Evolutionary conservation across 2,329 filamentous ascomycete genomes (phyloP), one percentile per base, ranked within the genome.

Genomic region (Neofusicoccum kwambonambiense): DNA sequence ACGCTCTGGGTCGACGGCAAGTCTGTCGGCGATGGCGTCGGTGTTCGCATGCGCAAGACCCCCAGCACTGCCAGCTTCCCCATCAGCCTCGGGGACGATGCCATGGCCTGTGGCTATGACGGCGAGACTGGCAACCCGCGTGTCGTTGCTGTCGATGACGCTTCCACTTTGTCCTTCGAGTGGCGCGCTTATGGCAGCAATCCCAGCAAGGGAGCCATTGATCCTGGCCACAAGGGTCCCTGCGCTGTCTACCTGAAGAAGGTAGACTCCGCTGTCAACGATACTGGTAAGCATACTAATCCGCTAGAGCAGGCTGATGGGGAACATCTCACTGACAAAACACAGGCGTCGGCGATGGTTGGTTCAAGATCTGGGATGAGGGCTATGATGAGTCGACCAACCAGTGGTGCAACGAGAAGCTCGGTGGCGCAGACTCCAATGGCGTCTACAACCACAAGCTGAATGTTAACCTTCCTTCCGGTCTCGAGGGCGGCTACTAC

Each of bases 361-460:
- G 90, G 90, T 90, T 93, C 83, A 92, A 92, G 82, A 85, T 93
- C 73, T 91, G 84, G 81, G 84, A 90, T 65, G 83, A 89, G 60
- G 89, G 88, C 51, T 91, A 90, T 76, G 82, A 90, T 70, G 73
- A 78, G 4, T 69, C 73, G 4, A 79, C 80, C 1, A 74, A 79
- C 34, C 79, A 86, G 73, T 93, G 90, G 89, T 92, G 90, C 76
- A 89, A 87, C 3, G 86, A 91, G 72, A 86, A 86, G 66, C 80
- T 93, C 65, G 89, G 89, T 65, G 81, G 78, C 62, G 87, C 87
- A 76, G 81, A 87, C 22, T 89, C 89, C 13, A 81, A 87, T 17
- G 88, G 89, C 11, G 54, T 37, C 15, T 65, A 65, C 47, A 44
- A 60, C 37, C 54, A 60, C 63, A 79, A 87, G 19, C 78, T 92